Conservation (phyloP, 768 basidiomycete species). For the Lactarius tabidus region DNA sequence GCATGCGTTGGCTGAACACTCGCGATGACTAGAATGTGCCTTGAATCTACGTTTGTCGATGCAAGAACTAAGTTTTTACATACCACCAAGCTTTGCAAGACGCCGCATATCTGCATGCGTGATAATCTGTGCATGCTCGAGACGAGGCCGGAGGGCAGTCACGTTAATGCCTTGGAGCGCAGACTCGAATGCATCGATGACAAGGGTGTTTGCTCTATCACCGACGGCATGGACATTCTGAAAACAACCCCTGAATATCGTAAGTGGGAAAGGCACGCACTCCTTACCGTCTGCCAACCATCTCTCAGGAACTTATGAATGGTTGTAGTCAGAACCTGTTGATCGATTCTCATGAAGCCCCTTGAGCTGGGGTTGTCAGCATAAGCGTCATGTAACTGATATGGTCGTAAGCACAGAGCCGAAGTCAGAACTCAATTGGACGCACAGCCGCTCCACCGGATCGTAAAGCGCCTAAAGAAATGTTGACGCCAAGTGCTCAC, state of each 20-base stretch:
- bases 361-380: slow-evolving; percentile 68
- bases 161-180: slow-evolving; percentile 59
- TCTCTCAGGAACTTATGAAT: slow-evolving; percentile 70
- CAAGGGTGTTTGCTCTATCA: slow-evolving; percentile 81
- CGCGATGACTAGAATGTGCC: slow-evolving; percentile 61
- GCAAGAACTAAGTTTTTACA: slow-evolving; percentile 24
- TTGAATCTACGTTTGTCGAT: not conserved
- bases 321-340: slow-evolving; percentile 55
- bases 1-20: slow-evolving; percentile 90
- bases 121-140: slow-evolving; percentile 92
- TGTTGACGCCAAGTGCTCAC: not conserved
- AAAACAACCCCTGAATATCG: not conserved
- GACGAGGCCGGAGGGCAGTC: slow-evolving; percentile 63
- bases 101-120: slow-evolving; percentile 69
- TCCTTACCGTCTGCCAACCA: slow-evolving; percentile 85
- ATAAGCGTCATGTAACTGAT: slow-evolving; percentile 76
- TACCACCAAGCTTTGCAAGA: slow-evolving; percentile 76
- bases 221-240: slow-evolving; percentile 88
- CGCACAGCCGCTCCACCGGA: slow-evolving; percentile 86
- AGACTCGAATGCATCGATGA: slow-evolving; percentile 78
- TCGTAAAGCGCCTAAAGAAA: slow-evolving; percentile 67
- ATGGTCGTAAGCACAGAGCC: slow-evolving; percentile 10
- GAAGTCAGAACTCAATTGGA: not conserved
- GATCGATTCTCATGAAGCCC: slow-evolving; percentile 72
- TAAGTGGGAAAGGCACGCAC: too few species aligned